A percentile compares a stretch with the other conserved stretches of the same genome.
These are phyloP conservation scores for Chlorella sorokiniana DNA, from an alignment of 139 green algal species.

Conservation along the genomic window DNA sequence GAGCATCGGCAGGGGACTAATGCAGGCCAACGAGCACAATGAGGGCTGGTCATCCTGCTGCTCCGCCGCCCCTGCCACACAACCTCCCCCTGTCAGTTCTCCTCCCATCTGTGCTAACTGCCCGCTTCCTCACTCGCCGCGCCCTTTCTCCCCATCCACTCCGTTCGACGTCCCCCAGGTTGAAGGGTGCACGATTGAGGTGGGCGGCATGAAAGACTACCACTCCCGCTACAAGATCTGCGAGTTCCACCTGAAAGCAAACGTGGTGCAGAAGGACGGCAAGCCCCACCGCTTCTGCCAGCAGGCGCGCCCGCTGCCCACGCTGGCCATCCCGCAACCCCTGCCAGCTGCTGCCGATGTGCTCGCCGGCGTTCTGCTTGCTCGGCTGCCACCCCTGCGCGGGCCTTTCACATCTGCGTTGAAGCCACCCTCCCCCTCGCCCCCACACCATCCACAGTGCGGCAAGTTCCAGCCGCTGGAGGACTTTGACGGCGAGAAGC, in stretches of 20 bases:
- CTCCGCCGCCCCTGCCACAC: not conserved
- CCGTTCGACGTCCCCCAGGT: conserved; percentile 48
- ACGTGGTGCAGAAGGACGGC: conserved; percentile 27
- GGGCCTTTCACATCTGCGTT: not conserved
- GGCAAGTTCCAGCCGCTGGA: conserved; percentile 36
- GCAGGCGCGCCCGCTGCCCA: conserved; percentile 9
- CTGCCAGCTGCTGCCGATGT: not conserved
- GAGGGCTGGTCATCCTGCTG: too few species aligned
- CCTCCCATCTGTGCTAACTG: not conserved
- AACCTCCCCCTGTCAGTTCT: too few species aligned
- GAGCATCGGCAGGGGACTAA: too few species aligned
- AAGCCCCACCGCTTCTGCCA: conserved; percentile 45
- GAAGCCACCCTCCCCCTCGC: not conserved
- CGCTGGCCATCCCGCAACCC: not conserved
- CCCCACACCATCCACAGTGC: conserved; percentile 23
- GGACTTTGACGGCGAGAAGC: conserved; percentile 55
- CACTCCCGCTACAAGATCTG: conserved; percentile 85
- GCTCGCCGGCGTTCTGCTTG: not conserved
- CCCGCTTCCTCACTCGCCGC: not conserved
- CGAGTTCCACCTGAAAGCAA: conserved; percentile 68
- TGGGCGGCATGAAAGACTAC: conserved; percentile 72
- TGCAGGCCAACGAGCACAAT: too few species aligned
- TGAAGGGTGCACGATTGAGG: conserved; percentile 68
- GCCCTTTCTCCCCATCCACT: not conserved
- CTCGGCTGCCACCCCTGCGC: not conserved